Base-by-base conservation (phyloP, 2,329 filamentous ascomycete species). In the Fusarium newnesense region DNA sequence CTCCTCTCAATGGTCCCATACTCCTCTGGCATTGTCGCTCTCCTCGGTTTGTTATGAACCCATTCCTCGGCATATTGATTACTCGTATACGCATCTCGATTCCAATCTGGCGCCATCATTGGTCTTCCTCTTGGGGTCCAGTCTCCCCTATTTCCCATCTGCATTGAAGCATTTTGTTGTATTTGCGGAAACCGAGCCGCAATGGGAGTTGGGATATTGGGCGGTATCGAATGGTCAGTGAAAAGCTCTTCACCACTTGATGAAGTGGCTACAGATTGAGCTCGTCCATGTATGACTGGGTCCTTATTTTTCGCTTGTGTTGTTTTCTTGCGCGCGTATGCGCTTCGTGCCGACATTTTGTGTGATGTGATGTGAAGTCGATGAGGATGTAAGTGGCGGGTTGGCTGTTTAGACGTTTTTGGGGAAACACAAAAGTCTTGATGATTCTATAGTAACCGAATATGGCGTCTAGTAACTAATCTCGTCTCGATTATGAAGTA, bases 271-370 rank as follows among this genome's bases (percentile, higher is more conserved):
- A 78, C 73, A 5, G 85, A 85, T 62, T 81, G 81, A 24, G 82
- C 79, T 13, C 83, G 80, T 39, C 75, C 24, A 32, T 64, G 59
- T 37, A 36, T 69, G 19, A 39, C 26, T 15, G 44, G 32, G 24
- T 83, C 82, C 40, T 75, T 80, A 7, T 78, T 71, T 60, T 84
- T 85, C 32, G 84, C 81, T 64, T 89, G 85, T 1, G 85, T 87
- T 72, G 87, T 88, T 81, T 88, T 89, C 78, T 89, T 89, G 76
- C 88, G 86, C 77, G 88, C 88, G 73, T 88, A 84, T 37, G 88
- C 88, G 79, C 88, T 89, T 62, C 88, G 83, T 67, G 87, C 88
- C 11, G 88, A 90, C 88, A 90, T 90, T 69, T 52, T 42, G 52
- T 66, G 24, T 21, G 19, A 28, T 66, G 24, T 21, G 19, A 28